Percentiles rank a stretch among this genome's conserved stretches.
Evolutionary conservation across 179 eudicot species (phyloP).

Genomic region (Silene coronaria): DNA sequence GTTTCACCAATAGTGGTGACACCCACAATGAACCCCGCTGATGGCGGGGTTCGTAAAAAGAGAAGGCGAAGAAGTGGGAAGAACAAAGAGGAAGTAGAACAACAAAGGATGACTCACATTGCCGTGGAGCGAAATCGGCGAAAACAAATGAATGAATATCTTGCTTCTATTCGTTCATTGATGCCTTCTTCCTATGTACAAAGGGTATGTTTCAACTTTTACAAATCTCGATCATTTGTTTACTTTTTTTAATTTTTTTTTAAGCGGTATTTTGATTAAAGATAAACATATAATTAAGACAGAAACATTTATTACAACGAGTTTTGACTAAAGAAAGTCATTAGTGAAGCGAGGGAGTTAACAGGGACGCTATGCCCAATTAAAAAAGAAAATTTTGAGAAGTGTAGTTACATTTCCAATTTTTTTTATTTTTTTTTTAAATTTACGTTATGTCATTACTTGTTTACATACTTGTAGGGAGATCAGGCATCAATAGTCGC

Average conservation of each 20-base stretch:
- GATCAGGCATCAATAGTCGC: slow-evolving; percentile 67
- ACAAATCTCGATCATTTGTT: too few species aligned
- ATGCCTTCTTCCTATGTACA: slow-evolving; percentile 47
- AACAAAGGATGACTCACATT: slow-evolving; percentile 49
- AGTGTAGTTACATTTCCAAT: too few species aligned
- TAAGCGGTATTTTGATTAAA: background rate
- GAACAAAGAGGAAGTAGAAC: slow-evolving; percentile 45
- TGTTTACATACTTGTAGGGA: slow-evolving; percentile 26
- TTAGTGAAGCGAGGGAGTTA: too few species aligned
- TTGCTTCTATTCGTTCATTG: slow-evolving; percentile 38
- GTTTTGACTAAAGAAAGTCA: background rate
- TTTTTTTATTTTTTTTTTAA: too few species aligned
- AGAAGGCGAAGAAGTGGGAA: slow-evolving; percentile 33
- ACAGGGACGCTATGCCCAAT: too few species aligned
- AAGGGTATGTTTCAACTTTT: slow-evolving; percentile 25
- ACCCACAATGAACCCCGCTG: background rate
- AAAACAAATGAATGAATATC: slow-evolving; percentile 49
- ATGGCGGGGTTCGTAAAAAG: slow-evolving; percentile 27
- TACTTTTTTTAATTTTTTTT: too few species aligned
- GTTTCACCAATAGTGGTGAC: slow-evolving; percentile 8
- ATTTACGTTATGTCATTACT: too few species aligned
- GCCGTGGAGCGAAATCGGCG: slow-evolving; percentile 44
- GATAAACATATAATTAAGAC: background rate
- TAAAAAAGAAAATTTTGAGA: too few species aligned
- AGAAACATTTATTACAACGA: too few species aligned